Base-by-base conservation (phyloP, 805 yeast species). In the Kodamaea nitidulidarum region DNA sequence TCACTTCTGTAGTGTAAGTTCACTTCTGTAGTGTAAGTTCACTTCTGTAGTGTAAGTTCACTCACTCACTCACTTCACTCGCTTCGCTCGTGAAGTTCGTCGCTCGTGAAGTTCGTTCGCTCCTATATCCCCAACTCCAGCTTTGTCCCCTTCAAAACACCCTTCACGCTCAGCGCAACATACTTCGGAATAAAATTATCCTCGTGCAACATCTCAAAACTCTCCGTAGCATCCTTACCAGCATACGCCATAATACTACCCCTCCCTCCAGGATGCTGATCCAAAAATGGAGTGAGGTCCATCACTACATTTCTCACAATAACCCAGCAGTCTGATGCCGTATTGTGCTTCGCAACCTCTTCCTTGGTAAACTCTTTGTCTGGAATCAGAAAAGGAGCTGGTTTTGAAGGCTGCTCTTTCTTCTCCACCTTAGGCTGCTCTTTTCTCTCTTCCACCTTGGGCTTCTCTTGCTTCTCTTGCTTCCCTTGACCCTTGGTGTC, bases 261-360 rank as follows among this genome's bases (percentile, higher is more conserved):
- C 33, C 50, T 54, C 7, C 86, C 86, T 18, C 86, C 86, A 5
- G 86, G 86, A 47, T 70, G 78, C 44, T 65, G 60, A 11, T 52
- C 44, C 42, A 73, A 53, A 45, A 76, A 75, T 10, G 62, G 46
- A 0, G 79, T 68, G 33, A 66, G 61, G 49, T 76, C 73, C 41
- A 76, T 48, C 3, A 76, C 79, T 2, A 72, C 75, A 44, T 73
- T 70, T 49, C 76, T 75, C 26, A 76, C 69, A 12, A 75, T 63
- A 25, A 74, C 67, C 80, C 81, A 75, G 53, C 80, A 76, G 41
- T 75, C 78, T 24, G 55, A 50, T 4, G 56, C 54, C 2, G 54
- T 63, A 48, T 71, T 71, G 49, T 76, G 80, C 43, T 66, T 61
- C 6, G 71, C 63, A 11, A 76, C 65, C 43, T 76, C 80, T 29